Conservation (phyloP, 805 yeast genomes). For the Zygosaccharomyces bisporus region DNA sequence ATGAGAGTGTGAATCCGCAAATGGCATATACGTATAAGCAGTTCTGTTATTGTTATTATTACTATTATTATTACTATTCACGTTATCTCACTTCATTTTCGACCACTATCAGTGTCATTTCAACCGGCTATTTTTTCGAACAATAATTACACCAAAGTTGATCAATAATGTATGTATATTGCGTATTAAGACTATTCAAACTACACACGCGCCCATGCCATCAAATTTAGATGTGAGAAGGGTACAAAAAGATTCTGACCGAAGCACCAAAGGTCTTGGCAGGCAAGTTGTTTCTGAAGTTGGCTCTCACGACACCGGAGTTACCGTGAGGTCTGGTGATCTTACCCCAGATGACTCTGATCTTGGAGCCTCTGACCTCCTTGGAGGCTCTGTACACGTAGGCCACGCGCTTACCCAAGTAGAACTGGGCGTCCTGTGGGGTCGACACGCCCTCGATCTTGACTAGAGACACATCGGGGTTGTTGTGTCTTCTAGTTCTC, state of each 20-base stretch:
- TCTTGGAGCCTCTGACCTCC: slow-evolving; percentile 97
- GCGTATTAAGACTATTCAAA: slow-evolving; percentile 2
- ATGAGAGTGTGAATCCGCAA: slow-evolving; percentile 26
- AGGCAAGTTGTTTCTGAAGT: slow-evolving; percentile 98
- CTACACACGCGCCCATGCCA: slow-evolving; percentile 1
- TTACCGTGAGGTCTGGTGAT: slow-evolving; percentile 98
- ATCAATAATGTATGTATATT: slow-evolving; percentile 7
- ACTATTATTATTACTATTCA: background rate
- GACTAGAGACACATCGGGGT: slow-evolving; percentile 96
- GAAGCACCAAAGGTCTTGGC: slow-evolving; percentile 99
- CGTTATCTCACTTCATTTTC: background rate
- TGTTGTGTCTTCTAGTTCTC: slow-evolving; percentile 96
- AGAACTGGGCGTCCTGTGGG: slow-evolving; percentile 95
- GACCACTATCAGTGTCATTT: too few relatives aligned
- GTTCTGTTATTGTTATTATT: background rate
- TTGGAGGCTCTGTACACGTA: slow-evolving; percentile 98
- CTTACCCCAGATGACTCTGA: slow-evolving; percentile 99
- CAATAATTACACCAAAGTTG: background rate
- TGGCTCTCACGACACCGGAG: slow-evolving; percentile 98
- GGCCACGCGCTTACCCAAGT: slow-evolving; percentile 99
- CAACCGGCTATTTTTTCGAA: background rate
- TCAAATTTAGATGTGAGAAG: slow-evolving; percentile 90
- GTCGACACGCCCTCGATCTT: slow-evolving; percentile 93
- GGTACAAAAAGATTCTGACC: slow-evolving; percentile 99
- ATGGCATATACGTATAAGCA: background rate